phyloP scores from a whole-genome alignment of 2,329 filamentous ascomycete genomes.

The Xylaria multiplex region DNA sequence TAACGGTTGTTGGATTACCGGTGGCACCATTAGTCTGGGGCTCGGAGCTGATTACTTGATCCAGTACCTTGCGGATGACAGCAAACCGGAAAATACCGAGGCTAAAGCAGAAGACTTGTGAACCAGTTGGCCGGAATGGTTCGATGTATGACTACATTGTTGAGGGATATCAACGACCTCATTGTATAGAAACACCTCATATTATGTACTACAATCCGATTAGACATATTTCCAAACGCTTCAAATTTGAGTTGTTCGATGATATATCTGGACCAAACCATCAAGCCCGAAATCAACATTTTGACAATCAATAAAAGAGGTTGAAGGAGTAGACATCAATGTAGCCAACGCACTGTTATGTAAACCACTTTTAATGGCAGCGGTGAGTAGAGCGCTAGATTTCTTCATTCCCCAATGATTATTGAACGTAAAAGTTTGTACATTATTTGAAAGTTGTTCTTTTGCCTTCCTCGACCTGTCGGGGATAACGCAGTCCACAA shows the following conservation, averaged over 20 bases:
- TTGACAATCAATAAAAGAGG: neutral
- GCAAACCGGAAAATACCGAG: conserved; percentile 21
- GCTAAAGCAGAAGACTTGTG: conserved; percentile 12
- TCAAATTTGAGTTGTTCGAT: neutral
- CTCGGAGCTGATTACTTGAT: conserved; percentile 69
- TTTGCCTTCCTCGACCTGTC: neutral
- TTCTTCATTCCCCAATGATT: neutral
- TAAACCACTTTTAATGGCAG: neutral
- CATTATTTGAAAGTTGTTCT: neutral
- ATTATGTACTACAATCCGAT: conserved; percentile 16
- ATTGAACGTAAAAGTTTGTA: neutral
- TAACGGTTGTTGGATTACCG: conserved; percentile 75
- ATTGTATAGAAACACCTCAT: neutral
- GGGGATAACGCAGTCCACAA: neutral
- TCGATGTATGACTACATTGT: conserved; percentile 4
- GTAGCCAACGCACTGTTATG: neutral
- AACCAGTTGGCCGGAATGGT: conserved; percentile 3
- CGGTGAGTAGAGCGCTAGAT: neutral
- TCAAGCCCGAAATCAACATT: neutral
- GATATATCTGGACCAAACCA: neutral
- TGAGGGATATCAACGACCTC: neutral
- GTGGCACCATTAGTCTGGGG: conserved; percentile 68
- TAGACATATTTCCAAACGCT: neutral
- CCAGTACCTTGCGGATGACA: conserved; percentile 54
- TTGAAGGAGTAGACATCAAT: neutral